Percentiles rank a stretch among this genome's conserved stretches.
Evolutionary conservation across 2,329 filamentous ascomycete genomes (phyloP).

Genomic region (Chrysoporthe cubensis): DNA sequence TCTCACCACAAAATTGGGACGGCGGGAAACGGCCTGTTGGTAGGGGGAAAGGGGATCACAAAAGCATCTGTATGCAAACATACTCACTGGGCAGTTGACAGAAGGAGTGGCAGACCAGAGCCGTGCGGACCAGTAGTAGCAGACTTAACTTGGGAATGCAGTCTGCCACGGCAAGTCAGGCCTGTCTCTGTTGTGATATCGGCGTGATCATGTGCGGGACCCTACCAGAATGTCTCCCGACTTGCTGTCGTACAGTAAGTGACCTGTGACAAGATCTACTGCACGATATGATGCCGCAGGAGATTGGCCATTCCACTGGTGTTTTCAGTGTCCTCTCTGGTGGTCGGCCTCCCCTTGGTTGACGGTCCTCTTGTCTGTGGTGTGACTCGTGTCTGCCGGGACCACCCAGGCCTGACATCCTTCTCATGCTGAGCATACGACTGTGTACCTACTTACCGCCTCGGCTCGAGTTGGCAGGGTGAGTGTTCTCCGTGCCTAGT

Average conservation of each 20-base stretch:
- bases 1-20: not conserved
- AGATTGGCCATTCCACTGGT: not conserved
- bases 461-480: slow-evolving; percentile 3
- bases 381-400: not conserved
- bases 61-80: not conserved
- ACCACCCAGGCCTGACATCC: not conserved
- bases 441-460: not conserved
- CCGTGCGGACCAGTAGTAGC: not conserved
- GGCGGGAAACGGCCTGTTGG: not conserved
- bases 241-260: not conserved
- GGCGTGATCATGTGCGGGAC: not conserved
- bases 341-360: not conserved
- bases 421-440: not conserved
- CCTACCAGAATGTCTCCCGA: not conserved
- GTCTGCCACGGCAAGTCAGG: not conserved
- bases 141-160: not conserved
- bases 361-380: not conserved
- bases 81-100: not conserved
- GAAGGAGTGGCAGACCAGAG: not conserved
- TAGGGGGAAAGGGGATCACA: not conserved
- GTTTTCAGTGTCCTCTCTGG: not conserved
- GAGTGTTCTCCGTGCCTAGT: slow-evolving; percentile 9
- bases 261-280: not conserved
- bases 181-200: not conserved
- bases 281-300: not conserved